Evolutionary conservation across 768 basidiomycete genomes (phyloP).

Genomic region (Pleurotus citrinopileatus): DNA sequence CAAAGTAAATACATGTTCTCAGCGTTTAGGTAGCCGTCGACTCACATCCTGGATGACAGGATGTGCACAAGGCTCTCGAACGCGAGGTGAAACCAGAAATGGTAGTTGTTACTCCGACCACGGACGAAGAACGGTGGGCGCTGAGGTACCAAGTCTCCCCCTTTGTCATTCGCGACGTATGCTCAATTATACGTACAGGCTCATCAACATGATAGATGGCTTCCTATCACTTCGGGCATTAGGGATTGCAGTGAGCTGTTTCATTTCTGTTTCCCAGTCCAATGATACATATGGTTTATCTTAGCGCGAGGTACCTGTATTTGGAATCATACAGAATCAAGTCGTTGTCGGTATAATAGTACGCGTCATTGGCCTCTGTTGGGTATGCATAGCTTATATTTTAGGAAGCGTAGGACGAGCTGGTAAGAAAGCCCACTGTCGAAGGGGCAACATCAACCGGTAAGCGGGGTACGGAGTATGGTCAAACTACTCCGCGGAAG

Average conservation of each 20-base stretch:
- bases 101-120: slow-evolving; percentile 45
- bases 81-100: slow-evolving; percentile 63
- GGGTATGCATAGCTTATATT: neutral
- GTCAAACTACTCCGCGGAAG: slow-evolving; percentile 13
- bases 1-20: slow-evolving; percentile 34
- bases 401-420: slow-evolving; percentile 46
- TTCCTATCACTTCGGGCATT: slow-evolving; percentile 47
- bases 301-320: slow-evolving; percentile 83
- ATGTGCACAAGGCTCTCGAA: slow-evolving; percentile 77
- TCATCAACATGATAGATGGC: slow-evolving; percentile 70
- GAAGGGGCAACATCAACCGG: slow-evolving; percentile 4
- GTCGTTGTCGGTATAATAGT: slow-evolving; percentile 78
- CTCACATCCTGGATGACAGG: too few species aligned
- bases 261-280: neutral
- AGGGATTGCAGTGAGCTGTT: slow-evolving; percentile 47
- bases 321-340: slow-evolving; percentile 65
- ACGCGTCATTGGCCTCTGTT: slow-evolving; percentile 16
- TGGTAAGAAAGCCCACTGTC: slow-evolving; percentile 23
- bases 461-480: neutral
- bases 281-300: slow-evolving; percentile 6
- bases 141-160: slow-evolving; percentile 50
- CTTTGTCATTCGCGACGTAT: neutral
- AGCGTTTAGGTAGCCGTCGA: too few species aligned
- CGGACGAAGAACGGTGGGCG: slow-evolving; percentile 76
- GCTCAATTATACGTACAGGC: slow-evolving; percentile 34